phyloP scores from a whole-genome alignment of 306 rosid species.

The Corylus avellana region DNA sequence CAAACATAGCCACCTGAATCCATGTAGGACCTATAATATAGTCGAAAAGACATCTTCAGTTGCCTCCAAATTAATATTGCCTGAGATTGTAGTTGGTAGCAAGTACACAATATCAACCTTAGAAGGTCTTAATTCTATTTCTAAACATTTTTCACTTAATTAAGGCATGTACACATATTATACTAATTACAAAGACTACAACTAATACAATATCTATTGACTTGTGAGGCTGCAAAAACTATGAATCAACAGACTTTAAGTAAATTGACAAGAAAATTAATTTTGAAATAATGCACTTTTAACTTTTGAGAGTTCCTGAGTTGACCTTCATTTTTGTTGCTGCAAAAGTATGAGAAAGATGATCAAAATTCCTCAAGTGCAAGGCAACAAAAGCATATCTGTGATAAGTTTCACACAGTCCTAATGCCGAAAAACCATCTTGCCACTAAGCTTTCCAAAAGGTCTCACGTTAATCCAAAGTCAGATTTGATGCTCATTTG shows the following conservation, averaged over 20 bases:
- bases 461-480: background rate
- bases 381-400: background rate
- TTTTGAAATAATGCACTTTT: background rate
- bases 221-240: background rate
- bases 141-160: background rate
- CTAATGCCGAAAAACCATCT: background rate
- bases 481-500: background rate
- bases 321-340: background rate
- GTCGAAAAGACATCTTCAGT: too few relatives aligned
- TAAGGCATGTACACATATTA: background rate
- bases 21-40: too few relatives aligned
- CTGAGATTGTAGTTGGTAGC: too few relatives aligned
- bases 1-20: too few relatives aligned
- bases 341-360: background rate
- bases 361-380: background rate
- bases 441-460: background rate
- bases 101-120: too few relatives aligned
- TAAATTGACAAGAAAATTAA: background rate
- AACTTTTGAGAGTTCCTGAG: background rate
- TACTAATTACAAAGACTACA: background rate
- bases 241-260: background rate
- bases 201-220: background rate
- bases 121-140: too few relatives aligned
- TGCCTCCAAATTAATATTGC: too few relatives aligned
- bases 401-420: background rate